Base-by-base conservation (phyloP, 805 yeast genomes). In the Limtongia smithiae region DNA sequence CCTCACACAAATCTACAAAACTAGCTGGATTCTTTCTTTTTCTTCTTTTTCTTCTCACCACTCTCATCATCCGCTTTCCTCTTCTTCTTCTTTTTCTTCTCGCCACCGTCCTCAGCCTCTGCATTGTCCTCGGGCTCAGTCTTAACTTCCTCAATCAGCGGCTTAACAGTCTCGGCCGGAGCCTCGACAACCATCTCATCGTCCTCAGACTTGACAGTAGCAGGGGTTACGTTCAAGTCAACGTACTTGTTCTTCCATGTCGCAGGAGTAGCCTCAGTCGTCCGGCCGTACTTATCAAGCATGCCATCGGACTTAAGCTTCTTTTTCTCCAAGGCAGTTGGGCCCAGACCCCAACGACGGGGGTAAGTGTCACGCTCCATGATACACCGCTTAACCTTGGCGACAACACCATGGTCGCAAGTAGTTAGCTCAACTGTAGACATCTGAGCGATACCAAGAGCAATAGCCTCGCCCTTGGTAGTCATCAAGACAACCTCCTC, bases 331-430 rank as follows among this genome's bases (percentile, higher is more conserved):
- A 86, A 88, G 54, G 98, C 97, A 68, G 90, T 87, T 63, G 98
- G 98, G 63, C 98, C 98, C 63, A 93, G 75, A 56, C 98, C 98
- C 98, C 98, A 93, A 79, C 97, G 84, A 79, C 98, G 85, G 73
- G 98, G 98, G 72, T 93, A 93, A 44, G 95, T 81, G 71, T 93
- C 98, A 76, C 98, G 84, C 76, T 93, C 98, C 98, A 93, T 93
- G 64, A 93, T 93, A 77, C 97, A 91, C 77, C 98, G 86, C 80
- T 93, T 93, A 66, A 93, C 95, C 77, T 87, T 89, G 60, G 98
- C 96, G 65, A 91, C 98, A 54, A 90, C 89, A 65, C 98, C 98
- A 68, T 93, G 98, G 71, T 93, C 98, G 73, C 97, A 91, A 28
- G 93, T 74, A 55, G 96, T 90, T 63, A 93, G 78, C 68, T 93